Conservation (phyloP, 208 protist genomes). For the Crithidia sp. region DNA sequence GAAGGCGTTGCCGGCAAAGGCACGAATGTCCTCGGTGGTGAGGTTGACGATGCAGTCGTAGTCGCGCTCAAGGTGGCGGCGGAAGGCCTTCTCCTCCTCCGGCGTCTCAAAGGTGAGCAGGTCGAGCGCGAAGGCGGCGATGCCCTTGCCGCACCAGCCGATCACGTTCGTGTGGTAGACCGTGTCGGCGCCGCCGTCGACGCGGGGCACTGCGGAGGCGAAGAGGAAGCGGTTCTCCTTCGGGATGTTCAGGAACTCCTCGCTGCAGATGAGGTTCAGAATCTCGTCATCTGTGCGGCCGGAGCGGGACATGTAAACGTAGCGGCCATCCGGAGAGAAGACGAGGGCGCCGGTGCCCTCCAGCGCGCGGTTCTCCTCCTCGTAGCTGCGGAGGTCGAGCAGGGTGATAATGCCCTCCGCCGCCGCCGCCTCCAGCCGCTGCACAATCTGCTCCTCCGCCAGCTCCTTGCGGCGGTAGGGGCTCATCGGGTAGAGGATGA, state of each 20-base stretch:
- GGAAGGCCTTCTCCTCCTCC: constrained; percentile 61
- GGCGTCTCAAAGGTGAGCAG: constrained; percentile 57
- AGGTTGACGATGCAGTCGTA: constrained; percentile 74
- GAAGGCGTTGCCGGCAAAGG: constrained; percentile 78
- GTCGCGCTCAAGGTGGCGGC: constrained; percentile 57
- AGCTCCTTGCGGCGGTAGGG: constrained; percentile 69
- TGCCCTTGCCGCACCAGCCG: constrained; percentile 82
- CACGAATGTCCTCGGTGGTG: constrained; percentile 52
- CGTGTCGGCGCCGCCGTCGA: constrained; percentile 37
- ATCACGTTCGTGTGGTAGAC: constrained; percentile 82
- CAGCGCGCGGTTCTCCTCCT: constrained; percentile 50
- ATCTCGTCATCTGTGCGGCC: constrained; percentile 67
- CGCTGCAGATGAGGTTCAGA: constrained; percentile 63
- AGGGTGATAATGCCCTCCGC: constrained; percentile 55
- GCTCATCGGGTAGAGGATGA: constrained; percentile 86
- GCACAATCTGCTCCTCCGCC: constrained; percentile 52
- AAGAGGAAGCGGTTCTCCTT: constrained; percentile 76
- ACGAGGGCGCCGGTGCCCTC: constrained; percentile 74
- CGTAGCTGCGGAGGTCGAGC: constrained; percentile 71
- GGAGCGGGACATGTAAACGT: constrained; percentile 86
- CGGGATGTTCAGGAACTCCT: constrained; percentile 83
- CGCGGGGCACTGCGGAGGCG: constrained; percentile 41
- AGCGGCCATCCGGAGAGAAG: constrained; percentile 72
- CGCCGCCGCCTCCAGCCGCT: constrained; percentile 46
- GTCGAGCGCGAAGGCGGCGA: constrained; percentile 77